phyloP scores from a whole-genome alignment of 129 eudicot species.

The Sambucus nigra region DNA sequence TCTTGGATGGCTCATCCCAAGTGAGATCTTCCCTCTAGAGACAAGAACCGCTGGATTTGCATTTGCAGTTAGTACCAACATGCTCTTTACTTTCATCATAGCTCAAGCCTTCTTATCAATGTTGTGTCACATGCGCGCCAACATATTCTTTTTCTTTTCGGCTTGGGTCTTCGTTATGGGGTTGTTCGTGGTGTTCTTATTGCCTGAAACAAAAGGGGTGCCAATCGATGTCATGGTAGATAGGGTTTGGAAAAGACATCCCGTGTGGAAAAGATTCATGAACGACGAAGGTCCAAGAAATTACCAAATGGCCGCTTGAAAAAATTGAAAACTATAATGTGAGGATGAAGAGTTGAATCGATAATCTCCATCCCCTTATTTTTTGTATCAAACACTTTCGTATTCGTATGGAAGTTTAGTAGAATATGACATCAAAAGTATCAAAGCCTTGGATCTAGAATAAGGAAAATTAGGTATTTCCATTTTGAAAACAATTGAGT shows the following conservation, averaged over 20 bases:
- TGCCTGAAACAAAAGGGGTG: slow-evolving; percentile 39
- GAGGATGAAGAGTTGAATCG: no score
- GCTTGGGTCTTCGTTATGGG: slow-evolving; percentile 35
- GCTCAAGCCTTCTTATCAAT: slow-evolving; percentile 35
- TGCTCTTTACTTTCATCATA: slow-evolving; percentile 33
- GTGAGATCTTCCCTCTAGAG: slow-evolving; percentile 34
- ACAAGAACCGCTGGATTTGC: slow-evolving; percentile 25
- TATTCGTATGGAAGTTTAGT: no score
- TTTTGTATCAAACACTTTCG: no score
- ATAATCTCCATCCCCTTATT: no score
- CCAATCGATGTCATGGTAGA: slow-evolving; percentile 21
- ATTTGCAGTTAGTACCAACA: slow-evolving; percentile 31
- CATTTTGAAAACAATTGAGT: no score
- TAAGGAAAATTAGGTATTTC: no score
- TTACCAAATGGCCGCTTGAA: no score
- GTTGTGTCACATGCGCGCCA: slow-evolving; percentile 26
- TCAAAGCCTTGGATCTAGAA: no score
- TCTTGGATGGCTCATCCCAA: slow-evolving; percentile 34
- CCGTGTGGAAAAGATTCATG: slow-evolving; percentile 24
- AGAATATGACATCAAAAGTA: no score
- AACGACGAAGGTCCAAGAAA: no score
- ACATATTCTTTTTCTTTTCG: slow-evolving; percentile 36
- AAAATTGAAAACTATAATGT: no score
- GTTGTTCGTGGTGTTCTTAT: slow-evolving; percentile 22
- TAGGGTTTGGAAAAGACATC: slow-evolving; percentile 35